These are phyloP conservation scores for Clavaria fumosa DNA, from an alignment of 768 basidiomycete species.

Conservation along the genomic window DNA sequence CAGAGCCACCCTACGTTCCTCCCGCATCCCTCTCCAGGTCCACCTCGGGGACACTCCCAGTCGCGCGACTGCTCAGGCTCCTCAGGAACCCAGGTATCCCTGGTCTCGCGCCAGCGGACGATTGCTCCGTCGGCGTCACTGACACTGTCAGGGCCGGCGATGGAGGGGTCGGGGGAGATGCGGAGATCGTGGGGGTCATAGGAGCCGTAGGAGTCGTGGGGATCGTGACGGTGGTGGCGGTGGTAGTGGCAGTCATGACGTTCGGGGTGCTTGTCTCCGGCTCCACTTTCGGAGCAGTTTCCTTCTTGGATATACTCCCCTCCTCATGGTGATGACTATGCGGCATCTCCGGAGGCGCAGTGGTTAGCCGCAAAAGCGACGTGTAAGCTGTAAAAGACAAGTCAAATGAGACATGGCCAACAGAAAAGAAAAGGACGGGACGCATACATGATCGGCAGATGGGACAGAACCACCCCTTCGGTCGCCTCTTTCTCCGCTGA, in stretches of 20 bases:
- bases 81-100: too few relatives aligned
- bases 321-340: neutral
- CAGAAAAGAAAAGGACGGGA: constrained; percentile 5
- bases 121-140: too few relatives aligned
- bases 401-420: constrained; percentile 1
- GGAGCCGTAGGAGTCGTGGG: neutral
- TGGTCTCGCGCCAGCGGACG: too few relatives aligned
- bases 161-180: too few relatives aligned
- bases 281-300: neutral
- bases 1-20: too few relatives aligned
- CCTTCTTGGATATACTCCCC: neutral
- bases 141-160: too few relatives aligned
- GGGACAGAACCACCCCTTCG: constrained; percentile 96
- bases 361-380: neutral
- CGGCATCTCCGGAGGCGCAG: neutral
- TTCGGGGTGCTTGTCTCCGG: neutral
- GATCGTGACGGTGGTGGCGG: neutral
- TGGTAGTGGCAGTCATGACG: too few relatives aligned
- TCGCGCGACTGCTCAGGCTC: too few relatives aligned
- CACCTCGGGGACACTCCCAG: too few relatives aligned
- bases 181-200: too few relatives aligned
- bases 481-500: constrained; percentile 71
- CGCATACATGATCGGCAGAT: constrained; percentile 86
- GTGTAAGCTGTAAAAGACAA: neutral
- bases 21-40: too few relatives aligned